Percentiles rank a stretch among this genome's conserved stretches.
These are phyloP conservation scores for Rhizopus sp. DNA, from an alignment of 371 early-diverging fungal genomes.

Conservation along the genomic window DNA sequence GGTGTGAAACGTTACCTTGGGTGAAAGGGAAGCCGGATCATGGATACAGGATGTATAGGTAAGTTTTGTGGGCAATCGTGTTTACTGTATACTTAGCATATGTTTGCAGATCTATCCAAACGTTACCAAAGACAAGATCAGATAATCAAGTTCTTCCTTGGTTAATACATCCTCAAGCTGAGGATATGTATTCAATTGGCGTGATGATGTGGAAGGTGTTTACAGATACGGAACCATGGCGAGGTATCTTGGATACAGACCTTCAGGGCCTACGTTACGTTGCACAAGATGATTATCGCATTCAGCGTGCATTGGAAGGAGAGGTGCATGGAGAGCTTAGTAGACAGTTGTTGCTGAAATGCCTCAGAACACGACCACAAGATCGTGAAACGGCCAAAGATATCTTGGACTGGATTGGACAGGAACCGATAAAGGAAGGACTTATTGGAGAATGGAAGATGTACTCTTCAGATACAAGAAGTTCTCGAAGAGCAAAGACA, in stretches of 20 bases:
- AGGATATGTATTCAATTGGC: conserved; percentile 67
- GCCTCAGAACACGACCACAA: conserved; percentile 52
- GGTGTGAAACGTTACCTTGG: conserved; percentile 54
- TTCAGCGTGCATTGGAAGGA: conserved; percentile 54
- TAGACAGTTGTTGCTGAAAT: conserved; percentile 51
- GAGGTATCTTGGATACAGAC: conserved; percentile 67
- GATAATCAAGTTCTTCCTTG: conserved; percentile 52
- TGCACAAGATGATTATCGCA: conserved; percentile 60
- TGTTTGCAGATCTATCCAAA: conserved; percentile 53
- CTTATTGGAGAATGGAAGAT: conserved; percentile 53
- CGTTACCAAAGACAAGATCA: conserved; percentile 58
- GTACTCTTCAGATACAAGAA: conserved; percentile 48
- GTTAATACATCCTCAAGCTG: conserved; percentile 63
- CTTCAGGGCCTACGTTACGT: conserved; percentile 62
- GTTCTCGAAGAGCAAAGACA: conserved; percentile 38
- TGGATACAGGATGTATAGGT: conserved; percentile 63
- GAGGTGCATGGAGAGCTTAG: conserved; percentile 55
- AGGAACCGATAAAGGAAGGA: conserved; percentile 28
- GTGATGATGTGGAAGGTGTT: conserved; percentile 71
- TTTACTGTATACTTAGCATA: background rate
- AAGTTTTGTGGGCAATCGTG: background rate
- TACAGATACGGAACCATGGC: conserved; percentile 69
- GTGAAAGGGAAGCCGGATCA: conserved; percentile 65
- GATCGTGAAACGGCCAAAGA: conserved; percentile 52
- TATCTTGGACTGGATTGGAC: conserved; percentile 49